Base-by-base conservation (phyloP, 345 rosid species). In the Dimocarpus longan region DNA sequence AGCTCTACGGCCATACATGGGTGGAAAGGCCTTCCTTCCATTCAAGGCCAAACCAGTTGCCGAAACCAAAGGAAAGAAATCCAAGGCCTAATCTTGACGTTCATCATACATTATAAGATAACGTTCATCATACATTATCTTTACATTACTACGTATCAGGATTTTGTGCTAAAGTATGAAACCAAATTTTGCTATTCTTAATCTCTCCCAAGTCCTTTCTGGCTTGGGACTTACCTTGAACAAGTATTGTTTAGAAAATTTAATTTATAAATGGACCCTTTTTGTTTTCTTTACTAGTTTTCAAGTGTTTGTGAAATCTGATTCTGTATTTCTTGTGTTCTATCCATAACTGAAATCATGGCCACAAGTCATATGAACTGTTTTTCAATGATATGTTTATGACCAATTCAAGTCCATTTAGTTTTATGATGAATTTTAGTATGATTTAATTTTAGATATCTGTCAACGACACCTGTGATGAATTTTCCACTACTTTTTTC, bases 11-110 rank as follows among this genome's bases (percentile, higher is more conserved):
- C 87, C 82, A 11, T 94, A 74, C 77, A 90, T 95, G 94, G 91
- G 92, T 3, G 98, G 97, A 67, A 87, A 86, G 76, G 70, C 84
- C 19, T 95, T 91, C 81, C 68, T 95, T 44, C 98, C 97, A n/a
- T 95, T 95, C 87, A 92, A 89, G 83, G 68, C 68, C 80, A 89
- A 88, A 80, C 91, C 90, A n/a, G 88, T 71, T 56, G 77, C 89
- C 1, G 85, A 88, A 56, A 37, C 80, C 77, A 87, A 88, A 78
- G 88, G 88, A 68, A 88, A 88, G 79, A 87, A 86, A 50, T 65
- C 88, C 1, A 90, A 87, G 76, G 85, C 89, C 56, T 84, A 76
- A 79, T 74, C 67, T 6, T 28, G 7, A 63, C 10, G 15, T 28
- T 32, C 37, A 32, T 63, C 11, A 60, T 21, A 63, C 16, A 16